A percentile compares a stretch with the other conserved stretches of the same genome.
Conservation (phyloP, 768 basidiomycete species). For the Tubosaeta sp. region DNA sequence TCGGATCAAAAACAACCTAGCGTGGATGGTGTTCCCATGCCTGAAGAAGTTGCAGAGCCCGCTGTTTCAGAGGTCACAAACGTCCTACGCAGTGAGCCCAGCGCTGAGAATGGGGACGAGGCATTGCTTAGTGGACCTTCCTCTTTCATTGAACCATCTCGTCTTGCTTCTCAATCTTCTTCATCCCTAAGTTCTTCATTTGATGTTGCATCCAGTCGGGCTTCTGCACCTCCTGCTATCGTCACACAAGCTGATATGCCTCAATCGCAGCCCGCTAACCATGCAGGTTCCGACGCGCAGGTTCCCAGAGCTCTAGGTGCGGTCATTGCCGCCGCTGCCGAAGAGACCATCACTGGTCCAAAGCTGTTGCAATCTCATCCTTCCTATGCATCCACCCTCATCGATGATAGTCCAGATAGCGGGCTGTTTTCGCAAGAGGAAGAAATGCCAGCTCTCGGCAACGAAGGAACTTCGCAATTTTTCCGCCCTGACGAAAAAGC, state of each 20-base stretch:
- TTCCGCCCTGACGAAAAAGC: constrained; percentile 15
- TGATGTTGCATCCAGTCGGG: constrained; percentile 46
- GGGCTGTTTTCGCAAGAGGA: constrained; percentile 28
- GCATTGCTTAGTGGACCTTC: constrained; percentile 14
- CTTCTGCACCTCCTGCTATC: constrained; percentile 29
- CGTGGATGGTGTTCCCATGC: constrained; percentile 15
- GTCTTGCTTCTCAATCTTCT: constrained; percentile 29
- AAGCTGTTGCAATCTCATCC: constrained; percentile 39
- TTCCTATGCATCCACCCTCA: constrained; percentile 50
- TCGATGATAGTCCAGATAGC: constrained; percentile 40
- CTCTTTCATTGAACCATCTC: constrained; percentile 29
- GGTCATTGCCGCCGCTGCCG: neutral
- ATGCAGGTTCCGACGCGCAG: constrained; percentile 45
- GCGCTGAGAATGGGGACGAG: constrained; percentile 19
- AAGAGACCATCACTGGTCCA: constrained; percentile 7
- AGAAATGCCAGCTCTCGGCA: constrained; percentile 12
- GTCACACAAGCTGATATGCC: constrained; percentile 32
- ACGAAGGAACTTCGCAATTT: constrained; percentile 21
- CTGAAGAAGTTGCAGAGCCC: constrained; percentile 18
- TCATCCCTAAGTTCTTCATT: constrained; percentile 32
- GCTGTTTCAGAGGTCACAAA: constrained; percentile 20
- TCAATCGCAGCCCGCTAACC: constrained; percentile 45
- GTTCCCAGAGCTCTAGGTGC: constrained; percentile 18
- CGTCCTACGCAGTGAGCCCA: constrained; percentile 11
- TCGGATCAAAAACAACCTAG: constrained; percentile 19